These are phyloP conservation scores for Penicillium janthinellum DNA, from an alignment of 2,329 filamentous ascomycete species.

Conservation along the genomic window DNA sequence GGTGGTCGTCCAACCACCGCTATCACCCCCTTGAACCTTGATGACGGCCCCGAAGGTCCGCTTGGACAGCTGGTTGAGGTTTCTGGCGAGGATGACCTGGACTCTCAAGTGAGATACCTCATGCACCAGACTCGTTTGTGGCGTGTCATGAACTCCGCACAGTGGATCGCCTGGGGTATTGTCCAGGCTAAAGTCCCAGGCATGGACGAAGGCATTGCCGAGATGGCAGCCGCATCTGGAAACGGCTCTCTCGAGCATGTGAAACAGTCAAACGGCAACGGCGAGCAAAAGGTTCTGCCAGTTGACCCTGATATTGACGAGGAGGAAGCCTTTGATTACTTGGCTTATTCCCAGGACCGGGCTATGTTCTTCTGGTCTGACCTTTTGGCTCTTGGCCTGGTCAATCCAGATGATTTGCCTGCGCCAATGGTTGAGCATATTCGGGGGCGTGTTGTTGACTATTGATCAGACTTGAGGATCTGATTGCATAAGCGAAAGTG, in stretches of 20 bases:
- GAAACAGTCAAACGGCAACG: slow-evolving; percentile 19
- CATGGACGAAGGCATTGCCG: slow-evolving; percentile 54
- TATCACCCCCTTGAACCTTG: slow-evolving; percentile 74
- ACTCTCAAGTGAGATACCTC: slow-evolving; percentile 69
- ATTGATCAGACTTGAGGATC: slow-evolving; percentile 43
- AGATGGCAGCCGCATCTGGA: slow-evolving; percentile 16
- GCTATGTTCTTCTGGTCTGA: slow-evolving; percentile 96
- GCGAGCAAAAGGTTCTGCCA: slow-evolving; percentile 25
- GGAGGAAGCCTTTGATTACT: slow-evolving; percentile 85
- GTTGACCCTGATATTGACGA: slow-evolving; percentile 56
- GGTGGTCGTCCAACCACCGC: slow-evolving; percentile 54
- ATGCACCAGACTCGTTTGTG: slow-evolving; percentile 80
- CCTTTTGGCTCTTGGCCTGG: slow-evolving; percentile 73
- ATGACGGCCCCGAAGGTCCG: slow-evolving; percentile 60
- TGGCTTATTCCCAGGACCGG: slow-evolving; percentile 86
- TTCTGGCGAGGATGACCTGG: slow-evolving; percentile 63
- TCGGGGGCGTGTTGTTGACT: slow-evolving; percentile 65
- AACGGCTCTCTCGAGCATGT: slow-evolving; percentile 19
- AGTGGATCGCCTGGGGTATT: slow-evolving; percentile 96
- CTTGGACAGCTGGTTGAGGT: slow-evolving; percentile 64
- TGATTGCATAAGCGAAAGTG: neutral
- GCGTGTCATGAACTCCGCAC: slow-evolving; percentile 82
- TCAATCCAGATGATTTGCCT: slow-evolving; percentile 75
- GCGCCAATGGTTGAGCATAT: slow-evolving; percentile 63
- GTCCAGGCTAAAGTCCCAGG: slow-evolving; percentile 88